Base-by-base conservation (phyloP, 495 filamentous ascomycete genomes). In the Podospora anserina region DNA sequence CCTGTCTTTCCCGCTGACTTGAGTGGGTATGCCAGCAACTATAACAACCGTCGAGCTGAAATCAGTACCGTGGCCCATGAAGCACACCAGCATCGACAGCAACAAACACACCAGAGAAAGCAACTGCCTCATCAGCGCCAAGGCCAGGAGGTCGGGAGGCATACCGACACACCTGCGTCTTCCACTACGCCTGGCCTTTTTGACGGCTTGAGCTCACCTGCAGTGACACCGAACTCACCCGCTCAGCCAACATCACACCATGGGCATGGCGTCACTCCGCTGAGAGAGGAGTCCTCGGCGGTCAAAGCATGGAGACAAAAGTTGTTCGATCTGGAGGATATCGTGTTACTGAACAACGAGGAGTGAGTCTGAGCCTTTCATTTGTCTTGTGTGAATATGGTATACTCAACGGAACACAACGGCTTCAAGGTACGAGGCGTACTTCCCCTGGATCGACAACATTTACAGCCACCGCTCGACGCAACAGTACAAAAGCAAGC, bases 401-500 rank as follows among this genome's bases (percentile, higher is more conserved):
- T 59, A 63, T 63, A 15, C 57, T 71, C 55, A 65, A 53, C 18
- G 18, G 30, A 5, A 13, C 67, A 63, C 53, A 20, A 27, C 15
- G 15, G 11, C 28, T 56, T 44, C 59, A 72, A 94, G 92, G 77
- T 95, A 91, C 78, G 87, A 91, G 71, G 94, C 87, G 20, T 97
- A 95, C 78, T 97, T 93, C 75, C 92, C 92, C 0, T 92, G 94
- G 78, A 84, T 96, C 73, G 93, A 97, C 79, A 97, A 97, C 77
- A 87, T 97, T 61, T 97, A 94, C 77, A 94, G 92, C 19, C 92
- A 95, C 80, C 89, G 92, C 61, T 94, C 92, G 3, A 94, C 92
- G 3, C 92, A 96, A 74, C 83, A 83, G 65, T 94, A 94, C 78
- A 95, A 97, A 78, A 89, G 89, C 70, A 92, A 91, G 67, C 89